These are phyloP conservation scores for Hericium coralloides DNA, from an alignment of 768 basidiomycete genomes.

Conservation along the genomic window DNA sequence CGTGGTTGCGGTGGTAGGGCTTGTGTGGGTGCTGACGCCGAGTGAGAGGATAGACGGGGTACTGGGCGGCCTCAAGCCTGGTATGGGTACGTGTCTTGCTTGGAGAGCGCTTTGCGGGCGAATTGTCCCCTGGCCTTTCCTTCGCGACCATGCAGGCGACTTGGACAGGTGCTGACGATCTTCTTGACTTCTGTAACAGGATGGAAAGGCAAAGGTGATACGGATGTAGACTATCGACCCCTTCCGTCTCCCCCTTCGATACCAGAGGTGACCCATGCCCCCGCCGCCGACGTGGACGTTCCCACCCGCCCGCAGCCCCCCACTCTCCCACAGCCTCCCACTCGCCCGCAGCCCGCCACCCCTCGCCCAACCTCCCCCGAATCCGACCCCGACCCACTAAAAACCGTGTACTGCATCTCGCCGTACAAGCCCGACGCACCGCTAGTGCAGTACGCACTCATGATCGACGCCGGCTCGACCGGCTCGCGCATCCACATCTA, in stretches of 20 bases:
- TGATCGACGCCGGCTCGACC: slow-evolving; percentile 97
- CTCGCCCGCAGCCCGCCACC: not conserved
- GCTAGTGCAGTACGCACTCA: slow-evolving; percentile 87
- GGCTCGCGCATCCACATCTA: slow-evolving; percentile 97
- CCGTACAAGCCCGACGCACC: slow-evolving; percentile 40
- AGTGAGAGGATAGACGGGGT: slow-evolving; percentile 17
- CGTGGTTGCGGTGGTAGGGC: slow-evolving; percentile 42
- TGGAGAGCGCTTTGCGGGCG: not conserved
- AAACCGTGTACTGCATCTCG: slow-evolving; percentile 61
- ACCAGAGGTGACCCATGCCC: not conserved
- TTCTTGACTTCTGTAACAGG: not conserved
- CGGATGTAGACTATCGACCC: not conserved
- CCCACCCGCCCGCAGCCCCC: not conserved
- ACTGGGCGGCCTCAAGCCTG: slow-evolving; percentile 18
- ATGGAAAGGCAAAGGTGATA: not conserved
- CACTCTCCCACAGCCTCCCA: not conserved
- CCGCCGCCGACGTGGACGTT: slow-evolving; percentile 1
- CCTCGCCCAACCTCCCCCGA: slow-evolving; percentile 48
- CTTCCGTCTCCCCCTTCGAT: not conserved
- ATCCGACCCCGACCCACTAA: slow-evolving; percentile 63
- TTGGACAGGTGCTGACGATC: not conserved
- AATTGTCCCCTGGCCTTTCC: not conserved
- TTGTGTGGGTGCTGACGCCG: slow-evolving; percentile 66
- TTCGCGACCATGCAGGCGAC: not conserved
- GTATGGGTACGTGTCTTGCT: slow-evolving; percentile 10